Evolutionary conservation across 805 yeast species (phyloP).

Genomic region (Metschnikowia aberdeeniae): DNA sequence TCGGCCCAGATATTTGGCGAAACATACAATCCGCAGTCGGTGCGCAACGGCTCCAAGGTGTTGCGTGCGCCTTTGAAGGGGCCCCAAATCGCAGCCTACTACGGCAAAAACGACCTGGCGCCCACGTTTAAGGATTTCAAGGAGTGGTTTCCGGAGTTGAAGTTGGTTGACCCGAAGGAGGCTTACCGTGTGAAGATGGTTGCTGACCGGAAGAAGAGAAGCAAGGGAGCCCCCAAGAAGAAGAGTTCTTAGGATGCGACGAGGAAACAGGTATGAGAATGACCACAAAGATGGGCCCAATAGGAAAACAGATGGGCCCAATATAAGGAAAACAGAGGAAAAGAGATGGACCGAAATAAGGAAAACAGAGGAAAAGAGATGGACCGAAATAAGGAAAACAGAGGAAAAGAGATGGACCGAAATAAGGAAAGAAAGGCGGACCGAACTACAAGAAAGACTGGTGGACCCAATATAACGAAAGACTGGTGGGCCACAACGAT

Average conservation of each 20-base stretch:
- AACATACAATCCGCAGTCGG: constrained; percentile 60
- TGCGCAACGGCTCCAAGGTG: constrained; percentile 71
- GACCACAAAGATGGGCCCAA: too few relatives aligned
- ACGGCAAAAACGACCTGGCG: constrained; percentile 64
- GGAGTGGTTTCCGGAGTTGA: constrained; percentile 46
- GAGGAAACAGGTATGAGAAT: too few relatives aligned
- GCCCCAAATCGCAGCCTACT: constrained; percentile 63
- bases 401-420: too few relatives aligned
- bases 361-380: too few relatives aligned
- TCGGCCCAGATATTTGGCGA: constrained; percentile 67
- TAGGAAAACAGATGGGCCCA: too few relatives aligned
- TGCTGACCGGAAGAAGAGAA: constrained; percentile 70
- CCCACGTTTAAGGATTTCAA: constrained; percentile 61
- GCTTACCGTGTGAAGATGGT: constrained; percentile 64
- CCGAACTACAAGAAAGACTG: too few relatives aligned
- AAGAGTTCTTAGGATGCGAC: constrained; percentile 26
- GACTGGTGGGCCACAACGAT: too few relatives aligned
- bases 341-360: too few relatives aligned
- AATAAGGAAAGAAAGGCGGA: too few relatives aligned
- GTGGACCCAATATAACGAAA: too few relatives aligned
- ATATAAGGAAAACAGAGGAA: too few relatives aligned
- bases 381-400: too few relatives aligned
- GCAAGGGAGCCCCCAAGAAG: constrained; percentile 85
- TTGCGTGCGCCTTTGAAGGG: constrained; percentile 69
- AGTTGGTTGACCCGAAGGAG: constrained; percentile 64